Evolutionary conservation across 2,329 filamentous ascomycete species (phyloP), one percentile per base, ranked within the genome.

Genomic region (Ophiostoma ulmi): DNA sequence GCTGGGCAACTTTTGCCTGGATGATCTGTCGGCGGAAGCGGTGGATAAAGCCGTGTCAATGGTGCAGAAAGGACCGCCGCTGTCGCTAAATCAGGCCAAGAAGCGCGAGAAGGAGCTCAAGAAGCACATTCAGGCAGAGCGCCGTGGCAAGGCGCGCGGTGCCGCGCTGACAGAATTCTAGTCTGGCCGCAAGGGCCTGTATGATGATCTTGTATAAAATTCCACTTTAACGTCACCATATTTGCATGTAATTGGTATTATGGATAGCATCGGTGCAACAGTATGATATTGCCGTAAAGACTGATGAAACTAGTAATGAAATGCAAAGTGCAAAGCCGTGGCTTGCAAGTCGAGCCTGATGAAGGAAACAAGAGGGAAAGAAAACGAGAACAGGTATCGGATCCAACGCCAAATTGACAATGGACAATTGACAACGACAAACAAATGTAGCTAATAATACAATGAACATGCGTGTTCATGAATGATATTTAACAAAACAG

Each of bases 1-100:
- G 39, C 77, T 98, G 70, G 94, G 94, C 0, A 84, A 81, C 58
- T 95, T 96, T 76, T 81, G 93, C 26, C 83, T 99, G 41, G 95
- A 99, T 77, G 87, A 92, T 70, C 82, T 98, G 14, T 84, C 83
- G 26, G 84, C 86, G 55, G 86, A 87, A 69, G 83, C 84, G 13
- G 78, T 93, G 22, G 76, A 75, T n/a, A 75, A 75, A 68, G 85
- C 87, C 72, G 82, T 81, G 76, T 80, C 81, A 71, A 80, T 80
- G 72, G 76, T 81, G 35, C 80, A 61, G 35, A 31, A 81, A 22
- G 84, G 86, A 22, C 81, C 83, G 35, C 78, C 78, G 20, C 76
- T 87, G 70, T 93, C 90, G 78, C 77, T 91, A 75, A 90, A 84
- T 75, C 90, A 92, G 80, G 90, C 90, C 8, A 85, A 84, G 75